These are phyloP conservation scores for Neopestalotiopsis rosae DNA, from an alignment of 2,329 filamentous ascomycete species.

Conservation along the genomic window DNA sequence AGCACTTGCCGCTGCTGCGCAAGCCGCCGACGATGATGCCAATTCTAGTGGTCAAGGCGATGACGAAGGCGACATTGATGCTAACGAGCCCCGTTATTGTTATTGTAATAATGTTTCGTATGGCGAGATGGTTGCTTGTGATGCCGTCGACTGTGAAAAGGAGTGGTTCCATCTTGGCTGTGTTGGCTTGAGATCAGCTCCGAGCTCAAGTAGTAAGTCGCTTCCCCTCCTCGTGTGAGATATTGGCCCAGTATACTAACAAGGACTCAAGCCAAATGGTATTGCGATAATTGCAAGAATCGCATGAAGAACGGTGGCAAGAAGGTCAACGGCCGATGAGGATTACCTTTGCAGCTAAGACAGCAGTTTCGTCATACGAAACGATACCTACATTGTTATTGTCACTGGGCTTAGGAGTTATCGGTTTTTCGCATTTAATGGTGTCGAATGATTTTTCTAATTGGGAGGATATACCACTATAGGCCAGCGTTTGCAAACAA, in stretches of 20 bases:
- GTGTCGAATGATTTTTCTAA: not conserved
- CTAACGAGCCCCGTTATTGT: slow-evolving; percentile 77
- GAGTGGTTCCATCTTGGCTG: slow-evolving; percentile 89
- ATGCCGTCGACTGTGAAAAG: slow-evolving; percentile 72
- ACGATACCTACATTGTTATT: not conserved
- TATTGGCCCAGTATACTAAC: not conserved
- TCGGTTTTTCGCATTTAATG: slow-evolving; percentile 3
- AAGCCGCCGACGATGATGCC: slow-evolving; percentile 51
- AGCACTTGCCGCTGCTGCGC: slow-evolving; percentile 42
- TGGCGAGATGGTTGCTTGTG: slow-evolving; percentile 84
- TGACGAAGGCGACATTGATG: slow-evolving; percentile 67
- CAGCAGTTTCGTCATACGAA: not conserved
- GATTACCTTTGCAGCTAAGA: not conserved
- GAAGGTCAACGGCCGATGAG: slow-evolving; percentile 53
- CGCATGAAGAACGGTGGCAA: slow-evolving; percentile 63
- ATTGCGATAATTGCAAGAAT: slow-evolving; percentile 79
- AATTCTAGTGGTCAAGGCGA: slow-evolving; percentile 50
- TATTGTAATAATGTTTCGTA: slow-evolving; percentile 83
- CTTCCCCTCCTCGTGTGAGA: not conserved
- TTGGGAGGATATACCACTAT: slow-evolving; percentile 13
- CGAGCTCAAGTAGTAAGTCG: slow-evolving; percentile 74
- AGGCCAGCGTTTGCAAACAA: not conserved
- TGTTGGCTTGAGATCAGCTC: slow-evolving; percentile 78
- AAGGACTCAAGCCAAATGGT: slow-evolving; percentile 71
- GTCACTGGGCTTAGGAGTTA: slow-evolving; percentile 1